A percentile compares a stretch with the other conserved stretches of the same genome.
These are phyloP conservation scores for Trichocomaceae sp. DNA, from an alignment of 2,329 filamentous ascomycete species.

Conservation along the genomic window DNA sequence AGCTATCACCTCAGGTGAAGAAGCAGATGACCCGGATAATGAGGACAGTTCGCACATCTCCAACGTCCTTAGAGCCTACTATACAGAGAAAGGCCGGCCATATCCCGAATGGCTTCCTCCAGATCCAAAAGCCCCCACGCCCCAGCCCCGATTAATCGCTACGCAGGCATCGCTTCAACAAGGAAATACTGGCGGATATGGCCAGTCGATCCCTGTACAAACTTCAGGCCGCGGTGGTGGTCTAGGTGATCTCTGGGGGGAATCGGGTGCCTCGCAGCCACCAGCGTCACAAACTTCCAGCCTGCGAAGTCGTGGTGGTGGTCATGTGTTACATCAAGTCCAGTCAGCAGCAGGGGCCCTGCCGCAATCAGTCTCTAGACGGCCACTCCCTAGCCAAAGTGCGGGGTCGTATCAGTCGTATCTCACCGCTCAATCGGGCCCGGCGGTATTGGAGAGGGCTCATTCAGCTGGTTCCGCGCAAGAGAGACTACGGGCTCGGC, in stretches of 20 bases:
- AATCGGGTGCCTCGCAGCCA: conserved; percentile 27
- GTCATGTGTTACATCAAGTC: conserved; percentile 8
- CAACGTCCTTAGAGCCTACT: conserved; percentile 86
- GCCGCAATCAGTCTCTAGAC: conserved; percentile 38
- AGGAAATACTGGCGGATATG: conserved; percentile 21
- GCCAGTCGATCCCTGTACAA: conserved; percentile 22
- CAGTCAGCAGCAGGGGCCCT: conserved; percentile 16
- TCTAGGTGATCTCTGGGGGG: conserved; percentile 56
- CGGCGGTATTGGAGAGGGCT: conserved; percentile 30
- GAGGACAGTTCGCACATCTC: conserved; percentile 92
- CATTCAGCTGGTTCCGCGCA: conserved; percentile 54
- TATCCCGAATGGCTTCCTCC: conserved; percentile 84
- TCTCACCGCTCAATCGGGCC: conserved; percentile 48
- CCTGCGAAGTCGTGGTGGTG: conserved; percentile 29
- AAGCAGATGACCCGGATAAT: conserved; percentile 40
- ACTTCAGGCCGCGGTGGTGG: conserved; percentile 41
- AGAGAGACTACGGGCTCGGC: conserved; percentile 70
- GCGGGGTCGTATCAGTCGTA: conserved; percentile 68
- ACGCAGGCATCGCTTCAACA: conserved; percentile 49
- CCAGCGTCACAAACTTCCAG: conserved; percentile 32
- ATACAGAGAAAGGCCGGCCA: conserved; percentile 74
- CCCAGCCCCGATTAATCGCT: conserved; percentile 41
- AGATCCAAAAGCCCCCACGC: conserved; percentile 68
- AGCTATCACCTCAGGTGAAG: conserved; percentile 36
- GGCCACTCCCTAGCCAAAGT: conserved; percentile 63